Conservation (phyloP, 345 rosid genomes). For the Citrus inodora region DNA sequence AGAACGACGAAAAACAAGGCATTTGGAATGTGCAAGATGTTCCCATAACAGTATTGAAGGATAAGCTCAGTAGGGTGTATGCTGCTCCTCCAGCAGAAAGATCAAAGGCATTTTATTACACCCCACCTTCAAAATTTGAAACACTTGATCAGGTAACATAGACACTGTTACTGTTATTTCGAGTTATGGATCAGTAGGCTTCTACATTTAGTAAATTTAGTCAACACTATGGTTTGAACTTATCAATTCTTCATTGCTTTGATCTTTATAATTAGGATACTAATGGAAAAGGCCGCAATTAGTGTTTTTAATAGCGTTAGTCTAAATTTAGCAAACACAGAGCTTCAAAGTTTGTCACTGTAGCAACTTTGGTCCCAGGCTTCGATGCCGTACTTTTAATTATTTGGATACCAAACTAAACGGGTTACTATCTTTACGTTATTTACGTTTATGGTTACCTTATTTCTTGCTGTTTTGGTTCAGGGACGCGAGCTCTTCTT, state of each 20-base stretch:
- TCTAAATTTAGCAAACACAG: neutral
- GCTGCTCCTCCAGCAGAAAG: constrained; percentile 80
- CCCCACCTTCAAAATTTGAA: constrained; percentile 81
- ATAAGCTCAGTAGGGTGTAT: constrained; percentile 69
- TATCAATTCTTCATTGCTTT: neutral
- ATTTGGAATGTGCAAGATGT: constrained; percentile 64
- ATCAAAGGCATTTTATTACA: constrained; percentile 55
- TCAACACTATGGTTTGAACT: neutral
- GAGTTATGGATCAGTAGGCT: neutral
- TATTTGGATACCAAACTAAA: neutral
- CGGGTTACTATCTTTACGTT: neutral
- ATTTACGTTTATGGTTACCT: neutral
- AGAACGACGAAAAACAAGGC: constrained; percentile 58
- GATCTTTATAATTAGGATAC: neutral
- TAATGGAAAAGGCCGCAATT: neutral
- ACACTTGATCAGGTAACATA: constrained; percentile 77
- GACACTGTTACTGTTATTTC: neutral
- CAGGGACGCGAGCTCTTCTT: constrained; percentile 81
- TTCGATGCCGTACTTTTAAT: neutral
- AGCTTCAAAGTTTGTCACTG: neutral
- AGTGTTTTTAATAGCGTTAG: neutral
- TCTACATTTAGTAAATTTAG: neutral
- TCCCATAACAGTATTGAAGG: constrained; percentile 50
- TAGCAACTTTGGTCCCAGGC: neutral
- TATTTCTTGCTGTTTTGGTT: neutral